Conservation (phyloP, 495 filamentous ascomycete species). For the Neurospora sp. region DNA sequence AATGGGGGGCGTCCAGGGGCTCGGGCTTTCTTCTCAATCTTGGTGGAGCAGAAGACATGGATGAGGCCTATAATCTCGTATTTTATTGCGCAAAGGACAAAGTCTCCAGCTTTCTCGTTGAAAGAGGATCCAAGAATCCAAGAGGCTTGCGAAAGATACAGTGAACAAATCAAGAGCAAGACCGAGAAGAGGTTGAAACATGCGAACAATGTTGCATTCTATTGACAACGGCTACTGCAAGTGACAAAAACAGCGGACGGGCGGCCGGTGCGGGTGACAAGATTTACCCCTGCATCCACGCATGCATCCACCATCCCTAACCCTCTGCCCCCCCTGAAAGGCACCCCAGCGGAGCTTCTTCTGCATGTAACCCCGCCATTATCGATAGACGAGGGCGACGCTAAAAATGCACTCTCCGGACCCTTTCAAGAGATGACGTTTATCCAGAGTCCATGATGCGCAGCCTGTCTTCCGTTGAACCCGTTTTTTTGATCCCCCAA, state of each 20-base stretch:
- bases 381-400: neutral
- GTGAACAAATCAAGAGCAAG: neutral
- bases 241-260: neutral
- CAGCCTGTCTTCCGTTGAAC: neutral
- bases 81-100: neutral
- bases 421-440: neutral
- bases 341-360: neutral
- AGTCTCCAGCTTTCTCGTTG: neutral
- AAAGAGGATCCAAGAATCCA: neutral
- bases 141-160: neutral
- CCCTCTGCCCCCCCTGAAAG: neutral
- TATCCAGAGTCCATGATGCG: neutral
- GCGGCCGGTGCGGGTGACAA: neutral
- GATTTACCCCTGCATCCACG: neutral
- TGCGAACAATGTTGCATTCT: neutral
- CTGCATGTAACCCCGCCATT: neutral
- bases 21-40: no score
- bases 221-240: neutral
- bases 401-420: neutral
- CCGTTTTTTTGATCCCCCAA: neutral
- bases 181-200: neutral
- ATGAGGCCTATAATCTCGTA: neutral
- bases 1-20: no score
- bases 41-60: neutral
- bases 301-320: neutral